Base-by-base conservation (phyloP, 2,329 filamentous ascomycete species). In the Trichophyton rubrum region DNA sequence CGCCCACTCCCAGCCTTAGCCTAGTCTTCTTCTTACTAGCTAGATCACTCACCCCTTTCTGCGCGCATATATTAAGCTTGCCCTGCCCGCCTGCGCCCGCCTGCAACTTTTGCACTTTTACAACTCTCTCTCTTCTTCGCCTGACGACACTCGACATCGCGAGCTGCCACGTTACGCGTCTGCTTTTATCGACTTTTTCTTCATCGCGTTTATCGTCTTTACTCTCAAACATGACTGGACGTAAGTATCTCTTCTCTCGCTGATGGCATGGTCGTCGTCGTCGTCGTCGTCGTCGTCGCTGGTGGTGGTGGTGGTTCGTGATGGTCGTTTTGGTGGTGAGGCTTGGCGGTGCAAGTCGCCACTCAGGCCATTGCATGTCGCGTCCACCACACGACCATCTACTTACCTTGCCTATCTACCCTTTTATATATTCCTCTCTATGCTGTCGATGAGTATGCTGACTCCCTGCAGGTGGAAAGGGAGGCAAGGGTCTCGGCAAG, bases 401-500 rank as follows among this genome's bases (percentile, higher is more conserved):
- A 51, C 22, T 30, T 5, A 3, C 45, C 45, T 27, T 22, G 20
- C n/a, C 40, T 15, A 24, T 3, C n/a, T 8, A 8, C 6, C 27
- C 6, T 30, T 30, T 6, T 30, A 30, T 17, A 43, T 43, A n/a
- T 15, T 43, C 3, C 5, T 15, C 15, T 38, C n/a, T 20, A 9
- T 9, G 20, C 20, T 15, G 45, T 27, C 45, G 15, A 7, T n/a
- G 33, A 8, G 20, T 9, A 51, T 80, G 91, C 96, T 88, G 96
- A 96, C 88, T 96, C 96, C 75, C 91, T 81, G 65, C 70, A 93
- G 89, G 89, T 77, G 90, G 90, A 77, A 95, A 95, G 82, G 90
- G 90, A 79, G 91, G 91, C 77, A 96, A 96, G 86, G 91, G 90
- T 77, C 90, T 96, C 79, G 91, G 91, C 78, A 96, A 96, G 87